Conservation (phyloP, 352 stramenopile genomes). For the Pythium periplocum region DNA sequence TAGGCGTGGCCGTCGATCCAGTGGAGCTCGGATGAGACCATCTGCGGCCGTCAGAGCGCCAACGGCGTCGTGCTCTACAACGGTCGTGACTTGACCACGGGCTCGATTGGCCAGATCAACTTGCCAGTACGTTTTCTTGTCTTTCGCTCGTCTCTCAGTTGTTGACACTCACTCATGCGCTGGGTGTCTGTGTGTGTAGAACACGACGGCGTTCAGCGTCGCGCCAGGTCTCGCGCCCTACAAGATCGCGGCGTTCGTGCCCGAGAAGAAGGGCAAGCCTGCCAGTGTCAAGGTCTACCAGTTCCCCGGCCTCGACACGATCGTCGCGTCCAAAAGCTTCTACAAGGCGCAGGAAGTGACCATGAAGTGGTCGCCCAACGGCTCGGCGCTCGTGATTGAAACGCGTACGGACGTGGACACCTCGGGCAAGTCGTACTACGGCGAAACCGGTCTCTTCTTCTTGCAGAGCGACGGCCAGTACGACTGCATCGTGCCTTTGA, state of each 20-base stretch:
- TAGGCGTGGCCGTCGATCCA: conserved; percentile 88
- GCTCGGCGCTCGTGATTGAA: conserved; percentile 84
- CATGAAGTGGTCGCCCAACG: conserved; percentile 88
- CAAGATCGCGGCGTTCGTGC: conserved; percentile 84
- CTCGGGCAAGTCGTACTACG: conserved; percentile 96
- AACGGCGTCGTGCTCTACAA: conserved; percentile 81
- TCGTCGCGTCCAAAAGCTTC: conserved; percentile 83
- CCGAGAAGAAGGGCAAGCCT: conserved; percentile 87
- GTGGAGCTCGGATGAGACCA: conserved; percentile 88
- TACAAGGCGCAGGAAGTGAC: conserved; percentile 89
- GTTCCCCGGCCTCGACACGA: conserved; percentile 58
- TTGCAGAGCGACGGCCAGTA: conserved; percentile 90
- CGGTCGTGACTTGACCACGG: conserved; percentile 46
- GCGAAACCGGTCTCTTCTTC: conserved; percentile 95
- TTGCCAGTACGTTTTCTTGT: conserved; percentile 40
- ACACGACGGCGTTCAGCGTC: conserved; percentile 82
- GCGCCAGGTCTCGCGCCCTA: conserved; percentile 69
- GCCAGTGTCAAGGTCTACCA: conserved; percentile 83
- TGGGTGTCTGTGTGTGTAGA: conserved; percentile 24
- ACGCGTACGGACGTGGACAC: conserved; percentile 91
- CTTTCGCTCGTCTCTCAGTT: too few species aligned
- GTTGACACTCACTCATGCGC: too few species aligned
- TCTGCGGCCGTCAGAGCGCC: conserved; percentile 69
- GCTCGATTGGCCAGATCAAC: conserved; percentile 64
- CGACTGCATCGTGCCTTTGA: conserved; percentile 87